phyloP scores from a whole-genome alignment of 2,329 filamentous ascomycete species.

The Penicillium sp. region DNA sequence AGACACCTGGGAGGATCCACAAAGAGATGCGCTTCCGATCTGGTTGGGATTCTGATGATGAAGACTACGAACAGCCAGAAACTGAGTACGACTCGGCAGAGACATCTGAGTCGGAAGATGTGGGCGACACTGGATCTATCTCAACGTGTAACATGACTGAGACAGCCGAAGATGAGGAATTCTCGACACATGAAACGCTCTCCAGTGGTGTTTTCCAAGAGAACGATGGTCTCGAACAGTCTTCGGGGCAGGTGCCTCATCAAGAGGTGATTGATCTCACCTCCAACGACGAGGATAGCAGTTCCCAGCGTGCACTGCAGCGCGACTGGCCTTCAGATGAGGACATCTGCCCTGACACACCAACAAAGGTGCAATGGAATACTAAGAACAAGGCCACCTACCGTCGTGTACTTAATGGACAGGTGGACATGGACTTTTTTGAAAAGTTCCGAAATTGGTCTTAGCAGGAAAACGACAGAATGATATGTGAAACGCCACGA shows the following conservation, averaged over 20 bases:
- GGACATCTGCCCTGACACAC: not conserved
- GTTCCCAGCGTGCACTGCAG: not conserved
- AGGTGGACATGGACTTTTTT: not conserved
- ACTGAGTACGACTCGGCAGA: not conserved
- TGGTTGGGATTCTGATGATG: not conserved
- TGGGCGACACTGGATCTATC: not conserved
- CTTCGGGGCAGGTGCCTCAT: too few species aligned
- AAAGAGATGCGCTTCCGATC: not conserved
- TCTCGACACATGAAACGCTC: constrained; percentile 1
- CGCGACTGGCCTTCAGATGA: not conserved
- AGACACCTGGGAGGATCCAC: not conserved
- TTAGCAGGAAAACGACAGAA: not conserved
- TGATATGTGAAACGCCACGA: not conserved
- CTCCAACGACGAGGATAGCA: not conserved
- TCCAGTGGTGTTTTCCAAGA: not conserved
- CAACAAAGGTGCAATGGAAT: not conserved
- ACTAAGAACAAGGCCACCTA: not conserved
- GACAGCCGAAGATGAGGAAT: not conserved
- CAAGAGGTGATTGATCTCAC: not conserved
- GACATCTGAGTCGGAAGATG: not conserved
- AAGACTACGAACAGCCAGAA: not conserved
- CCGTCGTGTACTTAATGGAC: not conserved
- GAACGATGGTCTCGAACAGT: not conserved
- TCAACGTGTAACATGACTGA: not conserved
- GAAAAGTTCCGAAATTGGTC: not conserved